A percentile compares a stretch with the other conserved stretches of the same genome.
These are phyloP conservation scores for Phytophthora macrochlamydospora DNA, from an alignment of 352 stramenopile genomes.

Conservation along the genomic window DNA sequence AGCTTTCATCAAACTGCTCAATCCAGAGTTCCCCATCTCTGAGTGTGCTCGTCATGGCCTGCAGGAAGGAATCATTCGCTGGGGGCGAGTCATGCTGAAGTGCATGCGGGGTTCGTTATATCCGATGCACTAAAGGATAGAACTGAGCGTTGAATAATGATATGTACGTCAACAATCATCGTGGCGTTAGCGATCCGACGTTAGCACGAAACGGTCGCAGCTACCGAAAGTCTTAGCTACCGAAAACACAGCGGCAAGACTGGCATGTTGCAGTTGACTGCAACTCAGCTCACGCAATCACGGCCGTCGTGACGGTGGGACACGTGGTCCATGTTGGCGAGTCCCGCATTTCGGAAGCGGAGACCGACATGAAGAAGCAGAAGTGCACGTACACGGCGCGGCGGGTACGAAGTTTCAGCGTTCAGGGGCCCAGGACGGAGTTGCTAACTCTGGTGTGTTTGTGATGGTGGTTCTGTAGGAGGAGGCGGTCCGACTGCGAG, in stretches of 20 bases:
- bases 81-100: slow-evolving; percentile 23
- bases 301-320: background rate
- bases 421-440: too few relatives aligned
- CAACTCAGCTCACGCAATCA: background rate
- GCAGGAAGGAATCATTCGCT: slow-evolving; percentile 18
- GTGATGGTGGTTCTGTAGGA: slow-evolving; percentile 11
- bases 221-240: too few relatives aligned
- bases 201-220: too few relatives aligned
- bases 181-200: too few relatives aligned
- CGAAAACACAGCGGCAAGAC: too few relatives aligned
- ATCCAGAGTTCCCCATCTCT: slow-evolving; percentile 15
- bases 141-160: too few relatives aligned
- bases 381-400: slow-evolving; percentile 26
- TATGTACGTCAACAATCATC: too few relatives aligned
- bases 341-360: background rate
- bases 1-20: slow-evolving; percentile 18
- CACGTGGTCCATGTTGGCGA: background rate
- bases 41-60: slow-evolving; percentile 2
- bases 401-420: slow-evolving; percentile 4
- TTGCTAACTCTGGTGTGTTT: background rate
- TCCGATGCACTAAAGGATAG: background rate
- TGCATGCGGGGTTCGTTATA: slow-evolving; percentile 20
- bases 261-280: too few relatives aligned
- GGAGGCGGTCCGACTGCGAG: slow-evolving; percentile 24
- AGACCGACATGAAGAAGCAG: slow-evolving; percentile 25